Evolutionary conservation across 2,329 filamentous ascomycete species (phyloP).

Genomic region (Xylariomycetidae sp.): DNA sequence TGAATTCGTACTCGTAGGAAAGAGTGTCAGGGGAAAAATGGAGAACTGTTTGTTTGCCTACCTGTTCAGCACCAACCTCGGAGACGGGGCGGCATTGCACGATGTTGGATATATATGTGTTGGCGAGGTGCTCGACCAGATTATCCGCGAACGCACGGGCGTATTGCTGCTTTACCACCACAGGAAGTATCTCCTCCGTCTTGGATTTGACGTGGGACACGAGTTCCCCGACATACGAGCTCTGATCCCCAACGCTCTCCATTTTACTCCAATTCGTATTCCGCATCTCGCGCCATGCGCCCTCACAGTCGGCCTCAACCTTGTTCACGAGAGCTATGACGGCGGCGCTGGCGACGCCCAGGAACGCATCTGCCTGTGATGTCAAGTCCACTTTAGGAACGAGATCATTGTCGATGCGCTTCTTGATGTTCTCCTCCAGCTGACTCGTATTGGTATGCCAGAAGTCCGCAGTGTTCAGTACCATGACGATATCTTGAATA

Average conservation of each 20-base stretch:
- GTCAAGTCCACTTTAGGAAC: slow-evolving; percentile 78
- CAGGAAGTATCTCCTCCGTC: slow-evolving; percentile 67
- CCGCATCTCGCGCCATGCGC: slow-evolving; percentile 93
- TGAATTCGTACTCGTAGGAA: no score
- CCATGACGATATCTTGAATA: slow-evolving; percentile 74
- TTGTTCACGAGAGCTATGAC: slow-evolving; percentile 79
- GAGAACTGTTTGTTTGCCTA: slow-evolving; percentile 35
- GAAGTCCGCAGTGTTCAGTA: slow-evolving; percentile 95
- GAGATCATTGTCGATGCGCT: slow-evolving; percentile 77
- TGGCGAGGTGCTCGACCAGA: slow-evolving; percentile 81
- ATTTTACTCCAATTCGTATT: slow-evolving; percentile 94
- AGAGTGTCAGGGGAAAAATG: background rate
- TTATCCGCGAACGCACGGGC: slow-evolving; percentile 93
- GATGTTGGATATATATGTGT: slow-evolving; percentile 74
- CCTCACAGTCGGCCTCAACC: slow-evolving; percentile 77
- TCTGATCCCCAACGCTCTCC: slow-evolving; percentile 90
- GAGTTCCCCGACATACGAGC: slow-evolving; percentile 82
- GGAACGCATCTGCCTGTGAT: slow-evolving; percentile 89
- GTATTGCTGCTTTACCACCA: slow-evolving; percentile 88
- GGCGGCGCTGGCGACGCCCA: slow-evolving; percentile 86
- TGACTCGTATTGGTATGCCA: slow-evolving; percentile 92
- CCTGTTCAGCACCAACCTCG: slow-evolving; percentile 90
- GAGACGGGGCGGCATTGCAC: slow-evolving; percentile 87
- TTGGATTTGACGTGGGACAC: slow-evolving; percentile 67
- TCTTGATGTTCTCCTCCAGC: slow-evolving; percentile 90